A percentile compares a stretch with the other conserved stretches of the same genome.
These are phyloP conservation scores for Macadamia tetraphylla DNA, from an alignment of 164 flowering plant genomes.

Conservation along the genomic window DNA sequence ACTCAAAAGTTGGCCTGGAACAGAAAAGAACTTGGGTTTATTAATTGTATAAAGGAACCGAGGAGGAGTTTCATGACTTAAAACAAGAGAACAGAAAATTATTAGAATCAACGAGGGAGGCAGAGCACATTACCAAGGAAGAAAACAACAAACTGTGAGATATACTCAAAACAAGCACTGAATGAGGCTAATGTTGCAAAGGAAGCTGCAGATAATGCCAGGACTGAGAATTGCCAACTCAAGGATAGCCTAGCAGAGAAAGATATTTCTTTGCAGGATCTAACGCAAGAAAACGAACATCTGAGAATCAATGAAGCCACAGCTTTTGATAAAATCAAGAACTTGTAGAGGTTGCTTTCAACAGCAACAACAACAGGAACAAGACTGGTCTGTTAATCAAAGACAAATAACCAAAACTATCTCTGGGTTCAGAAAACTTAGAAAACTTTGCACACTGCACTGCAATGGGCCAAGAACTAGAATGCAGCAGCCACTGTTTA, in stretches of 20 bases:
- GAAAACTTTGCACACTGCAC: no score
- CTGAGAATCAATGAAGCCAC: constrained; percentile 47
- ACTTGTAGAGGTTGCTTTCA: constrained; percentile 38
- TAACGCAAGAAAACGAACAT: constrained; percentile 43
- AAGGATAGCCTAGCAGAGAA: constrained; percentile 55
- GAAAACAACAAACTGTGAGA: constrained; percentile 71
- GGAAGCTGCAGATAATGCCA: constrained; percentile 60
- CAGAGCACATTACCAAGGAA: constrained; percentile 44
- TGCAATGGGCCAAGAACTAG: no score
- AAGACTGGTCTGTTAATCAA: no score
- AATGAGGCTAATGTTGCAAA: constrained; percentile 31
- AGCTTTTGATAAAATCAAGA: constrained; percentile 45
- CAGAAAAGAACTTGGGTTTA: constrained; percentile 63
- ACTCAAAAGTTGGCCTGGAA: constrained; percentile 44
- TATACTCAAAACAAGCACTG: constrained; percentile 73
- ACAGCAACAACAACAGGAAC: constrained; percentile 1
- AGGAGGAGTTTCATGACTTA: constrained; percentile 45
- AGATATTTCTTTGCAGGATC: constrained; percentile 38
- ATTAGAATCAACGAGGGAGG: constrained; percentile 25
- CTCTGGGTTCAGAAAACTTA: no score
- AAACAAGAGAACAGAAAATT: constrained; percentile 41
- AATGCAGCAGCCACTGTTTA: no score
- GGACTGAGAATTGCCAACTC: constrained; percentile 58
- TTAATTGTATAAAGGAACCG: constrained; percentile 62
- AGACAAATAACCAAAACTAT: no score